Base-by-base conservation (phyloP, 2,329 filamentous ascomycete species). In the Ilyonectria mors-panacis region DNA sequence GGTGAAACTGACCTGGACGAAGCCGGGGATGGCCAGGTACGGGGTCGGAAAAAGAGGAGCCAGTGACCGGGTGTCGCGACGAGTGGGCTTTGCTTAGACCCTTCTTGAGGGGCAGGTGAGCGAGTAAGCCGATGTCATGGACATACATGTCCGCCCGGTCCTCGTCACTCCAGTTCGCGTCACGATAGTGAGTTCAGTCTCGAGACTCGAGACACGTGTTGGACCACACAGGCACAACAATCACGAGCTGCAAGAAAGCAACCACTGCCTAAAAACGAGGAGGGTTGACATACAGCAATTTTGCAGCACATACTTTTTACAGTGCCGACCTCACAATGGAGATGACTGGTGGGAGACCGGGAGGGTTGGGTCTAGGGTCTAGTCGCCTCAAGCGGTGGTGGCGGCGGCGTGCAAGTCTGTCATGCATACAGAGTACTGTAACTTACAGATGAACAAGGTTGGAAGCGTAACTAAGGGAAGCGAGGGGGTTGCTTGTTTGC, bases 1-100 rank as follows among this genome's bases (percentile, higher is more conserved):
- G 73, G 73, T 75, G 73, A 75, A 75, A 69, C 55, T 57, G 39
- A 33, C 69, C 51, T 62, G 69, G 58, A 67, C 56, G 39, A 66
- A 58, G 47, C 48, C 64, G 44, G 59, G 44, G 50, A 30, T 37
- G 39, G 50, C 21, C 19, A 30, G 26, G n/a, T 42, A 51, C 23
- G 45, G 61, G 58, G 44, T 26, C 35, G 45, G 44, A 35, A 33
- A 21, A 63, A 65, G 59, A 64, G 59, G 62, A 59, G 56, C 57
- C 63, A 65, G 57, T 44, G 63, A 61, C 63, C 57, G 63, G 57
- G 44, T 47, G 53, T 54, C 53, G 55, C 35, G 45, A 54, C 35
- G 35, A 50, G 57, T 51, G 57, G 48, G 15, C 45, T 42, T 42
- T 66, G 60, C 48, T 62, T 55, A 61, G 59, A 39, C 68, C 67